These are phyloP conservation scores for Verticillium zaregamsianum DNA, from an alignment of 2,329 filamentous ascomycete species.

Conservation along the genomic window DNA sequence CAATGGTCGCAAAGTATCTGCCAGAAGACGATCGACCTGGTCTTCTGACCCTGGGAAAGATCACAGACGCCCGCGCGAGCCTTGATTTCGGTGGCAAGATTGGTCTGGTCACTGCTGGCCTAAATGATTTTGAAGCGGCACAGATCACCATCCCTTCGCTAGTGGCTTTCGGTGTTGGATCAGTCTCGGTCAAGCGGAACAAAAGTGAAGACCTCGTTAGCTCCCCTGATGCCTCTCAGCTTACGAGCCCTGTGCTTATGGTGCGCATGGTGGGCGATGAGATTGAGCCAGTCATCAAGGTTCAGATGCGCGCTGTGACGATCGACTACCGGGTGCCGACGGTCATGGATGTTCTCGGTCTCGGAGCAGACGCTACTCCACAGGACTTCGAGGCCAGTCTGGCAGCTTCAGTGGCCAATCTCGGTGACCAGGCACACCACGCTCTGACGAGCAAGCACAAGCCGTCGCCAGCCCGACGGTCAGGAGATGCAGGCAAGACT, in stretches of 20 bases:
- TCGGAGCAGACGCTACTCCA: slow-evolving; percentile 61
- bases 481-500: slow-evolving; percentile 14
- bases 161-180: slow-evolving; percentile 69
- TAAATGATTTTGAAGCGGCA: slow-evolving; percentile 64
- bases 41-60: slow-evolving; percentile 66
- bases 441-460: slow-evolving; percentile 28
- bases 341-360: slow-evolving; percentile 71
- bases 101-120: slow-evolving; percentile 56
- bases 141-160: slow-evolving; percentile 84
- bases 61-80: slow-evolving; percentile 59
- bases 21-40: slow-evolving; percentile 94
- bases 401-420: slow-evolving; percentile 72
- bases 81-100: slow-evolving; percentile 65
- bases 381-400: slow-evolving; percentile 74
- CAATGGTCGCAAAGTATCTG: slow-evolving; percentile 87
- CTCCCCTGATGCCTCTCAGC: slow-evolving; percentile 29
- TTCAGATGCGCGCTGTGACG: slow-evolving; percentile 79
- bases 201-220: slow-evolving; percentile 67
- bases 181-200: slow-evolving; percentile 60
- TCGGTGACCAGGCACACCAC: slow-evolving; percentile 61
- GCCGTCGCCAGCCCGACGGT: background rate
- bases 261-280: slow-evolving; percentile 89
- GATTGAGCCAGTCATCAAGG: slow-evolving; percentile 83
- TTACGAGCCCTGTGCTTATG: slow-evolving; percentile 62
- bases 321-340: slow-evolving; percentile 88